These are phyloP conservation scores for Podospora comata DNA, from an alignment of 495 filamentous ascomycete genomes.

Conservation along the genomic window DNA sequence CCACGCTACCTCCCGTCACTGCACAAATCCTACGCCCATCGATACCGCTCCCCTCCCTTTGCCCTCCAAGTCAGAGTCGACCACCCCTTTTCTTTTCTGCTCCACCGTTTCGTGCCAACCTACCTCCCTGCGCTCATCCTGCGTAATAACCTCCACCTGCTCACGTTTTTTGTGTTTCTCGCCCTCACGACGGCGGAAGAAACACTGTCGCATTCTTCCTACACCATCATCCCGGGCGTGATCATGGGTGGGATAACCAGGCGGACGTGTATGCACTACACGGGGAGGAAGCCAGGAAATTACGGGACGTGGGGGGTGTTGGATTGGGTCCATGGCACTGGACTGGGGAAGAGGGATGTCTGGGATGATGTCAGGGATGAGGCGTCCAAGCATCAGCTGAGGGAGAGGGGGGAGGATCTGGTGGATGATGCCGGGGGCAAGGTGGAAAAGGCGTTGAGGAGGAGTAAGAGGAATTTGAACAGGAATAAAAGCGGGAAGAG, in stretches of 20 bases:
- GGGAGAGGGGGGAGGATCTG: slow-evolving; percentile 43
- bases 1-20: slow-evolving; percentile 23
- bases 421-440: slow-evolving; percentile 35
- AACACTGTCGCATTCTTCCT: slow-evolving; percentile 72
- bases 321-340: slow-evolving; percentile 75
- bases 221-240: slow-evolving; percentile 69
- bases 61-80: slow-evolving; percentile 64
- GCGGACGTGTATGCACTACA: slow-evolving; percentile 65
- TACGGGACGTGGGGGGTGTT: slow-evolving; percentile 74
- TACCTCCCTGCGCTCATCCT: slow-evolving; percentile 58
- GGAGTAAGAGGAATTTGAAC: slow-evolving; percentile 32
- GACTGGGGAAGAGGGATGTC: slow-evolving; percentile 54
- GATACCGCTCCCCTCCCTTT: slow-evolving; percentile 51
- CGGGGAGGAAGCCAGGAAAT: slow-evolving; percentile 58
- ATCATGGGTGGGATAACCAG: slow-evolving; percentile 71
- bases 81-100: slow-evolving; percentile 70
- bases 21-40: slow-evolving; percentile 67
- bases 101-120: slow-evolving; percentile 66
- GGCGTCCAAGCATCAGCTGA: slow-evolving; percentile 57
- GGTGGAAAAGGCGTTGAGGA: slow-evolving; percentile 36
- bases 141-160: slow-evolving; percentile 70
- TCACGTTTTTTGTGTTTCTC: slow-evolving; percentile 73
- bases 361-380: slow-evolving; percentile 55
- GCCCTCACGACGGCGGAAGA: slow-evolving; percentile 71
- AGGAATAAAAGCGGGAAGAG: slow-evolving; percentile 20